These are phyloP conservation scores for Neofusicoccum parvum DNA, from an alignment of 2,329 filamentous ascomycete species.

Conservation along the genomic window DNA sequence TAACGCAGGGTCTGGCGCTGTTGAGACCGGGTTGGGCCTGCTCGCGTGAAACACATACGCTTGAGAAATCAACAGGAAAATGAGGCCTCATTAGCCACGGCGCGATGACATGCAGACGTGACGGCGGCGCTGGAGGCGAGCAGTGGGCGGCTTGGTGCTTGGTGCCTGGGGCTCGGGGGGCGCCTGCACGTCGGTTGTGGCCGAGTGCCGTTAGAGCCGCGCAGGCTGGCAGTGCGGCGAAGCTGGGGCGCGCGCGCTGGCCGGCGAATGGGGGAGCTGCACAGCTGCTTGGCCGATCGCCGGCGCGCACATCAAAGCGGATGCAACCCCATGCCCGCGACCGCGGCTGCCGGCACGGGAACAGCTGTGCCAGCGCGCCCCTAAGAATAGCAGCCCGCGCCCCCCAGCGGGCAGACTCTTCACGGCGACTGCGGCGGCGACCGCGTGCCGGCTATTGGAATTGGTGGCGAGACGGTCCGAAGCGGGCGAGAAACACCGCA, in stretches of 20 bases:
- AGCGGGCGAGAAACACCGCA: neutral
- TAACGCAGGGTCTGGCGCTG: slow-evolving; percentile 8
- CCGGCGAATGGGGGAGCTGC: slow-evolving; percentile 1
- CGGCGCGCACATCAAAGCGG: slow-evolving; percentile 10
- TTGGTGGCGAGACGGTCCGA: slow-evolving; percentile 13
- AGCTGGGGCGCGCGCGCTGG: neutral
- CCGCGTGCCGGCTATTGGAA: neutral
- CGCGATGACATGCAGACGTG: neutral
- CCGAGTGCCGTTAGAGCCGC: slow-evolving; percentile 18
- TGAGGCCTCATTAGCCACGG: neutral
- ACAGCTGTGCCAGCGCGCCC: neutral
- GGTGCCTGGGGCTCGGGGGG: neutral
- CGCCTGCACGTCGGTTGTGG: slow-evolving; percentile 8
- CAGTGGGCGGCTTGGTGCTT: too few relatives aligned
- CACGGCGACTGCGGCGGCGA: neutral
- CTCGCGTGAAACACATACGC: neutral
- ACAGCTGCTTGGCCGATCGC: slow-evolving; percentile 9
- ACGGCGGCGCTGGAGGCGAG: too few relatives aligned
- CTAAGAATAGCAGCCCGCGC: slow-evolving; percentile 16
- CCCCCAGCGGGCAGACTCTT: neutral
- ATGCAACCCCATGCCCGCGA: slow-evolving; percentile 1
- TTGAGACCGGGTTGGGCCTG: neutral
- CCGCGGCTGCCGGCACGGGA: neutral
- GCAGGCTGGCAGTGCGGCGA: slow-evolving; percentile 9
- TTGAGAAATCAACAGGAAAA: neutral